Evolutionary conservation across 2,329 filamentous ascomycete genomes (phyloP), one percentile per base, ranked within the genome.

Genomic region (Hirsutella thompsonii): DNA sequence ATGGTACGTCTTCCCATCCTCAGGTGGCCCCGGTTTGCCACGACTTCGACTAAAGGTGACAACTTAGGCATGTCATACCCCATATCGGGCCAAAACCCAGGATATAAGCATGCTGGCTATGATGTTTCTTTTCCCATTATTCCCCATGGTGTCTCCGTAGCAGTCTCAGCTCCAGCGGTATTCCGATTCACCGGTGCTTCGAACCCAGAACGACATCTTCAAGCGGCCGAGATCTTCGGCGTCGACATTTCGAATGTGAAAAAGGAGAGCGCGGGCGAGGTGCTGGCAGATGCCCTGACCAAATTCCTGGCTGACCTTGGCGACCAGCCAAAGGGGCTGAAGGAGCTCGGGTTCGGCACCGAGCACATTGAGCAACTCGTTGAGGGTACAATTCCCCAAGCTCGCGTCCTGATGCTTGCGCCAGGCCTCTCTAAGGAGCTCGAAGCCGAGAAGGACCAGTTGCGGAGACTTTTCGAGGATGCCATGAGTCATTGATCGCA

Each of bases 121-220:
- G 68, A 81, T 2, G 79, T 94, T 8, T 63, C 76, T 20, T 59
- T 72, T 23, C 78, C 84, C 9, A 83, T 98, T 52, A 96, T 98
- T 55, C 92, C 92, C 0, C 92, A 98, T 59, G 92, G 92, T 40
- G 92, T 98, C 20, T 90, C 83, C 1, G 92, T 98, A 1, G 92
- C 89, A 3, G 90, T 96, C 6, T 90, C 87, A 0, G 87, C 90
- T 0, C 90, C 92, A 0, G 84, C 90, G 1, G 90, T 96, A 1
- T 98, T 96, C 74, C 79, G 77, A 23, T 96, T 96, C 64, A 98
- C 90, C 0, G 90, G 73, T 0, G 74, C 90, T 1, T 92, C 85
- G 2, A 96, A 96, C 56, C 92, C 92, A 0, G 87, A 94, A 40
- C 79, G 92, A 9, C 92, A 98, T 65, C 66, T 98, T 29, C 78